These are phyloP conservation scores for Myochromella boudieri DNA, from an alignment of 768 basidiomycete species.

Conservation along the genomic window DNA sequence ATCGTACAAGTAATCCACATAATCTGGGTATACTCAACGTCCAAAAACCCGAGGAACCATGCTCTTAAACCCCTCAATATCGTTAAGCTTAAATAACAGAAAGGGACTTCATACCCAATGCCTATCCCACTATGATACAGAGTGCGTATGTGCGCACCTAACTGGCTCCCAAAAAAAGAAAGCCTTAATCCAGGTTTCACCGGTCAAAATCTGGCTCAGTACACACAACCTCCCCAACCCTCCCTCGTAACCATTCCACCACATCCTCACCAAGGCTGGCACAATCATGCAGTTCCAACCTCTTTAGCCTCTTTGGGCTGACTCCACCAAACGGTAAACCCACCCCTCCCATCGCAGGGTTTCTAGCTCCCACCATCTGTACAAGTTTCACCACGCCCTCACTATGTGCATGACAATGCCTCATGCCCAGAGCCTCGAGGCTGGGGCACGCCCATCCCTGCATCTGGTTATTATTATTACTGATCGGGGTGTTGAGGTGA, in stretches of 20 bases:
- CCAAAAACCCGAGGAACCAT: too few relatives aligned
- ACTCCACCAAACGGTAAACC: constrained; percentile 40
- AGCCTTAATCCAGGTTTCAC: too few relatives aligned
- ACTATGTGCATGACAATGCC: constrained; percentile 61
- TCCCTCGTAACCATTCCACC: constrained; percentile 60
- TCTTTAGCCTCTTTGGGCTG: constrained; percentile 51
- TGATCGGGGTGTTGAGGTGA: not conserved
- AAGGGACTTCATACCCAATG: too few relatives aligned
- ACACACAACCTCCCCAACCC: constrained; percentile 63
- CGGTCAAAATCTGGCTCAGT: constrained; percentile 57
- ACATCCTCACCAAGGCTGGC: constrained; percentile 67
- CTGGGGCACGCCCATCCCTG: constrained; percentile 64
- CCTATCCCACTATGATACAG: too few relatives aligned
- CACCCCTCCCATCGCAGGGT: constrained; percentile 39
- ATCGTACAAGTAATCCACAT: too few relatives aligned
- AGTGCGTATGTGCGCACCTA: too few relatives aligned
- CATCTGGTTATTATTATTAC: constrained; percentile 34
- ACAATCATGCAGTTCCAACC: constrained; percentile 69
- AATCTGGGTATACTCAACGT: too few relatives aligned
- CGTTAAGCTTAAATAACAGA: too few relatives aligned
- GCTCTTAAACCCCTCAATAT: too few relatives aligned
- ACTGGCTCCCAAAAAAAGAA: too few relatives aligned
- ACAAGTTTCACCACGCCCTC: constrained; percentile 71
- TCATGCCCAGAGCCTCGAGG: constrained; percentile 59
- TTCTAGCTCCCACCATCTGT: constrained; percentile 68